These are phyloP conservation scores for Erythrophleum ivorense DNA, from an alignment of 331 rosid species.

Conservation along the genomic window DNA sequence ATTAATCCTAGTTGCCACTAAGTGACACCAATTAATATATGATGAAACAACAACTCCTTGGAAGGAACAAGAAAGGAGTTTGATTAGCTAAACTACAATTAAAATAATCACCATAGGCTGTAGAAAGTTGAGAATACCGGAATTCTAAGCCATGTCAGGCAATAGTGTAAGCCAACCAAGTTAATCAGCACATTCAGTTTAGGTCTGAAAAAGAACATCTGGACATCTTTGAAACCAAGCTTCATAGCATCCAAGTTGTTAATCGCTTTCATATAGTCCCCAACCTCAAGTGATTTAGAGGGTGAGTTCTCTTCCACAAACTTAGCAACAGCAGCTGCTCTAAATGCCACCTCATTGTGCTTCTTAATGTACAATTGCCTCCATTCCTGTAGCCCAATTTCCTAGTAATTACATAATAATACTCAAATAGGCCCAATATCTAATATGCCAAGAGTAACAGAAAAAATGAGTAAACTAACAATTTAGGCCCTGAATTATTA, in stretches of 20 bases:
- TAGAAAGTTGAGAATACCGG: constrained; percentile 49
- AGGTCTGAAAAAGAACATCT: constrained; percentile 55
- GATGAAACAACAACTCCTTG: background rate
- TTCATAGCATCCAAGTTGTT: constrained; percentile 40
- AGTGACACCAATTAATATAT: background rate
- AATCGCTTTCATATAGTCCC: constrained; percentile 56
- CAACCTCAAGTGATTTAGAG: constrained; percentile 48
- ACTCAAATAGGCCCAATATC: constrained; percentile 7
- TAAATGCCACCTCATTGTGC: constrained; percentile 51
- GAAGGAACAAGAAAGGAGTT: constrained; percentile 6
- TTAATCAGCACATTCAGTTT: constrained; percentile 47
- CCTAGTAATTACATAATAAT: background rate
- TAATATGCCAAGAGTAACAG: background rate
- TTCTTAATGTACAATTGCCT: constrained; percentile 52
- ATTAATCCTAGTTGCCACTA: background rate
- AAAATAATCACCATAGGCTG: background rate
- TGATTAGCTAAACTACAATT: background rate
- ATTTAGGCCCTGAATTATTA: background rate
- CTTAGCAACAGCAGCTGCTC: constrained; percentile 34
- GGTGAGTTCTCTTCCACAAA: constrained; percentile 43
- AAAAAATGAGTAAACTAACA: background rate
- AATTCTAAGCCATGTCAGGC: constrained; percentile 48
- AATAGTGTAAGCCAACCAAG: constrained; percentile 64
- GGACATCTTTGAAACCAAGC: constrained; percentile 58
- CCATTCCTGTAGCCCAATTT: constrained; percentile 56